Evolutionary conservation across 2,329 filamentous ascomycete genomes (phyloP).

Genomic region (Claviceps citrina): DNA sequence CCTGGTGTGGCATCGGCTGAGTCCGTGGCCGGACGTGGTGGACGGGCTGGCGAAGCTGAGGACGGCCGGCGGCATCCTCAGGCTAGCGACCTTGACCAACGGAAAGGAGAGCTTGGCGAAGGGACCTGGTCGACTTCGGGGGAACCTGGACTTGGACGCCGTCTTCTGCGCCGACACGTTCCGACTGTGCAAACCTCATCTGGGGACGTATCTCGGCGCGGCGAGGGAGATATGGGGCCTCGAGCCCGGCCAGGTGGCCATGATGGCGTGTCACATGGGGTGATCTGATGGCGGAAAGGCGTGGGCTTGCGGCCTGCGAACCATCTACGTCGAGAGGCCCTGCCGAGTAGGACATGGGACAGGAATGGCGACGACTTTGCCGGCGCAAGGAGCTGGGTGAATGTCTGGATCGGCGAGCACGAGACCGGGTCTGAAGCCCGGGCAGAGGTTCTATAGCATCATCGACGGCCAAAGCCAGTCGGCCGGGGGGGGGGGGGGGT

Average conservation of each 20-base stretch:
- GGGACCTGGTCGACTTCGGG: constrained; percentile 45
- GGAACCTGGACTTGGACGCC: constrained; percentile 44
- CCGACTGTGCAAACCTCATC: constrained; percentile 57
- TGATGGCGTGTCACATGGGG: constrained; percentile 62
- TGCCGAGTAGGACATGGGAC: constrained; percentile 48
- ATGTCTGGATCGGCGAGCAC: constrained; percentile 22
- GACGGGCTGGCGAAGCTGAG: constrained; percentile 38
- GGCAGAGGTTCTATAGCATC: constrained; percentile 14
- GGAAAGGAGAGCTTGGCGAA: constrained; percentile 51
- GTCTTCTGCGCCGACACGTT: constrained; percentile 57
- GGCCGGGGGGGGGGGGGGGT: no score
- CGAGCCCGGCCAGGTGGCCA: constrained; percentile 45
- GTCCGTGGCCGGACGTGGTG: constrained; percentile 51
- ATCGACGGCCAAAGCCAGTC: neutral
- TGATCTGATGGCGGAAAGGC: constrained; percentile 57
- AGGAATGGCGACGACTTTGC: constrained; percentile 33
- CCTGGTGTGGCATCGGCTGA: constrained; percentile 55
- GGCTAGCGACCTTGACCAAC: constrained; percentile 57
- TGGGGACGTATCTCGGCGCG: constrained; percentile 53
- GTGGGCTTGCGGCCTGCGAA: constrained; percentile 46
- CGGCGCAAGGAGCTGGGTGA: constrained; percentile 30
- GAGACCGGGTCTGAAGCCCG: constrained; percentile 19
- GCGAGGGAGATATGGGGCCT: constrained; percentile 41
- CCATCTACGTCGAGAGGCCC: constrained; percentile 57
- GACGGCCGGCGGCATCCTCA: constrained; percentile 30